These are phyloP conservation scores for Blastocystis hominis DNA, from an alignment of 352 stramenopile genomes.

Conservation along the genomic window DNA sequence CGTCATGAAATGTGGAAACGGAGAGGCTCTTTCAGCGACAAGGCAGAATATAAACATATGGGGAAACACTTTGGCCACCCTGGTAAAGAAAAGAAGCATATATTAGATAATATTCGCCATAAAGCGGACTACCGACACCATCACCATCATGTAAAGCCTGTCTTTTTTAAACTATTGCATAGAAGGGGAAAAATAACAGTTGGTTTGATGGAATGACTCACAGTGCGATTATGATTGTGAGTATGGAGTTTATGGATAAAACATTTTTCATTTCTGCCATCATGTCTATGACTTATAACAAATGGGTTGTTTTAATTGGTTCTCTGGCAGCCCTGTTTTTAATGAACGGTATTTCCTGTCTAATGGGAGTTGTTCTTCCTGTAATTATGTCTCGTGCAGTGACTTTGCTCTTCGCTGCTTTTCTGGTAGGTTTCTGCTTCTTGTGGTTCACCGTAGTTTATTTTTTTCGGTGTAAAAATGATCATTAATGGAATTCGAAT, in stretches of 20 bases:
- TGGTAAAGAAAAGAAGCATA: background rate
- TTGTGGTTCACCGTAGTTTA: slow-evolving; percentile 63
- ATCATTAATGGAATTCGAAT: slow-evolving; percentile 59
- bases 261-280: slow-evolving; percentile 98
- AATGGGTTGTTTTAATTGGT: slow-evolving; percentile 84
- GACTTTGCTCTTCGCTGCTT: background rate
- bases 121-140: background rate
- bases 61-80: background rate
- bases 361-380: slow-evolving; percentile 81
- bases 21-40: too few relatives aligned
- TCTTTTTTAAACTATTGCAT: background rate
- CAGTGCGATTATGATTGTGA: slow-evolving; percentile 86
- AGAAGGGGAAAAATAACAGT: background rate
- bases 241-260: slow-evolving; percentile 96
- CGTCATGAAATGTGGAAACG: background rate
- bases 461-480: slow-evolving; percentile 66
- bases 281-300: slow-evolving; percentile 86
- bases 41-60: background rate
- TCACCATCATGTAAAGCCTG: background rate
- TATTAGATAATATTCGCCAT: background rate
- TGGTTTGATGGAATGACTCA: slow-evolving; percentile 71
- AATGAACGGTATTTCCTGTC: slow-evolving; percentile 90
- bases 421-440: slow-evolving; percentile 66
- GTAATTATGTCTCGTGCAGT: slow-evolving; percentile 69
- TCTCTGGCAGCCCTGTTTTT: slow-evolving; percentile 84